Conservation (phyloP, 805 yeast genomes). For the Yarrowia sp. region DNA sequence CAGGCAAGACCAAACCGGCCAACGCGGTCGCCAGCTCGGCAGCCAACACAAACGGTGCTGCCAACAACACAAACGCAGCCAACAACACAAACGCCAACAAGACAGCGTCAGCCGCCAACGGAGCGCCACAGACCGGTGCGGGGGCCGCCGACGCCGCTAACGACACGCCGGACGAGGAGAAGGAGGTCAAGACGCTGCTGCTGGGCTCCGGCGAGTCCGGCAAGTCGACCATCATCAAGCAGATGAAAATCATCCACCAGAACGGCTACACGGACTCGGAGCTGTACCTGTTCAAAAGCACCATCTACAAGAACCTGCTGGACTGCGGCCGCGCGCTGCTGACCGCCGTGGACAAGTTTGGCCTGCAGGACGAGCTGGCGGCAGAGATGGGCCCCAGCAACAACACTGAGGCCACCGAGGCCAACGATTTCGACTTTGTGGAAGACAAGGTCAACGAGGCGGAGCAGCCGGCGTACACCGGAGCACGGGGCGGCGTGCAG, state of each 20-base stretch:
- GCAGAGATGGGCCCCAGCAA: conserved; percentile 4
- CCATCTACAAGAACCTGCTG: conserved; percentile 76
- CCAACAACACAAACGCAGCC: background rate
- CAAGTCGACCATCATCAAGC: conserved; percentile 80
- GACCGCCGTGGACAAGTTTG: conserved; percentile 65
- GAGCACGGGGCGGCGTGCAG: conserved; percentile 36
- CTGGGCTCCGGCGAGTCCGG: conserved; percentile 86
- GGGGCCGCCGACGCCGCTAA: conserved; percentile 10
- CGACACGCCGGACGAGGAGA: conserved; percentile 25
- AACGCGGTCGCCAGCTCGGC: conserved; percentile 1
- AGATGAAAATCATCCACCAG: conserved; percentile 79
- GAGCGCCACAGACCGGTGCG: conserved; percentile 5
- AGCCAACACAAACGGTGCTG: background rate
- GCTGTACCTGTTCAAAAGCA: conserved; percentile 73
- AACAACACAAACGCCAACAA: conserved; percentile 8
- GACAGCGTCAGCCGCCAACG: background rate
- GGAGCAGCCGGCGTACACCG: background rate
- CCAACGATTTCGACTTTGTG: conserved; percentile 41
- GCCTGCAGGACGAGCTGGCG: conserved; percentile 41
- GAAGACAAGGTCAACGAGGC: conserved; percentile 40
- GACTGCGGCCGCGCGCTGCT: conserved; percentile 78
- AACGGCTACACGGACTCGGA: conserved; percentile 76
- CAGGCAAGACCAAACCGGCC: conserved; percentile 11
- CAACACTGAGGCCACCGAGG: conserved; percentile 7
- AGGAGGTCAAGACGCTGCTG: conserved; percentile 73